These are phyloP conservation scores for Periconia macrospinosa DNA, from an alignment of 2,329 filamentous ascomycete genomes.

Conservation along the genomic window DNA sequence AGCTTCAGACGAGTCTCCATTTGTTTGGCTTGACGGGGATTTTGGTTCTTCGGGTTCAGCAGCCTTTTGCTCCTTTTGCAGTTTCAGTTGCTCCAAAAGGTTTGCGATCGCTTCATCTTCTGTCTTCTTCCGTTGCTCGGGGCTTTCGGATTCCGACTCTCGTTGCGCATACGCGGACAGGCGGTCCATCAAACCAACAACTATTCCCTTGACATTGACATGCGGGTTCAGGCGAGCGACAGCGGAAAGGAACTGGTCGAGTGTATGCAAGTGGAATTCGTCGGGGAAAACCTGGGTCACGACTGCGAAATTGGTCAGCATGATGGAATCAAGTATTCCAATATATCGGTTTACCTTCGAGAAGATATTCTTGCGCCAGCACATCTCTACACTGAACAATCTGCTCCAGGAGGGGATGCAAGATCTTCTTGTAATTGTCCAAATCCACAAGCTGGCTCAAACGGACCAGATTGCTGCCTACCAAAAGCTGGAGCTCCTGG, in stretches of 20 bases:
- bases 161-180: constrained; percentile 92
- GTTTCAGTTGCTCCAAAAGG: constrained; percentile 75
- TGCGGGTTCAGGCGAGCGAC: constrained; percentile 92
- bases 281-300: constrained; percentile 99
- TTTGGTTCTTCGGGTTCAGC: constrained; percentile 20
- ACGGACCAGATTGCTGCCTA: constrained; percentile 94
- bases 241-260: constrained; percentile 91
- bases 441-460: constrained; percentile 94
- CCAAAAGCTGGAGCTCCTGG: constrained; percentile 91
- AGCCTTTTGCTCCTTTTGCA: constrained; percentile 62
- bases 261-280: constrained; percentile 94
- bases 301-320: constrained; percentile 56
- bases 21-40: constrained; percentile 29
- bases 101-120: constrained; percentile 83
- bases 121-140: constrained; percentile 71
- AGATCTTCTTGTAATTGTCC: constrained; percentile 90
- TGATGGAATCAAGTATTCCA: background rate
- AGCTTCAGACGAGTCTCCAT: constrained; percentile 38
- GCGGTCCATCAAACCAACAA: constrained; percentile 96
- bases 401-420: constrained; percentile 89
- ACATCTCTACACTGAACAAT: constrained; percentile 98
- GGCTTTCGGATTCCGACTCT: constrained; percentile 72
- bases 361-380: constrained; percentile 91
- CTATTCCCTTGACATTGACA: constrained; percentile 96
- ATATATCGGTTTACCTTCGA: constrained; percentile 65